A percentile compares a stretch with the other conserved stretches of the same genome.
phyloP scores from a whole-genome alignment of 306 rosid genomes.

The Urtica urens region DNA sequence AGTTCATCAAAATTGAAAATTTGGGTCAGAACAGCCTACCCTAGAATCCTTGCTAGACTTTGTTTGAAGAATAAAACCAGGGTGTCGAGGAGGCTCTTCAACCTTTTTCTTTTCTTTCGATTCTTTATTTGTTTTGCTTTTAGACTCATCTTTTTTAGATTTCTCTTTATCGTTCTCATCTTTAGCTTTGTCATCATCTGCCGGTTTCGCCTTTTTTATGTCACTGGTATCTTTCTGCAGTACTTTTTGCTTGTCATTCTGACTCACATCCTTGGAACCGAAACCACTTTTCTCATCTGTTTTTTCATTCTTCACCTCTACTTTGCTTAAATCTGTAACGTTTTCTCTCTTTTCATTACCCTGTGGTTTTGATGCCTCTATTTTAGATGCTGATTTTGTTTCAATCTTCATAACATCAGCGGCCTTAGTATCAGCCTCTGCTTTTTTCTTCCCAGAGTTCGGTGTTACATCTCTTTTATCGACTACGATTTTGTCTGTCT shows the following conservation, averaged over 20 bases:
- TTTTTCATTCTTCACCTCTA: slow-evolving; percentile 28
- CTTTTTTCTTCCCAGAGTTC: slow-evolving; percentile 24
- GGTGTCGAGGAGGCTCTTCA: slow-evolving; percentile 93
- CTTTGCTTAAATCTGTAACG: slow-evolving; percentile 24
- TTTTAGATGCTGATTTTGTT: slow-evolving; percentile 28
- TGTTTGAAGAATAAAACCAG: slow-evolving; percentile 74
- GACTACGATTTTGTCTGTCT: slow-evolving; percentile 21
- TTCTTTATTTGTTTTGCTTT: slow-evolving; percentile 58
- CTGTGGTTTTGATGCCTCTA: slow-evolving; percentile 33
- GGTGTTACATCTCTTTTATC: slow-evolving; percentile 22
- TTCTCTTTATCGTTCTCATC: slow-evolving; percentile 48
- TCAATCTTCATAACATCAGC: slow-evolving; percentile 26
- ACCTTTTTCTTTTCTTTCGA: slow-evolving; percentile 61
- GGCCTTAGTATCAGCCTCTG: slow-evolving; percentile 25
- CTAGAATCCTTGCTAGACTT: slow-evolving; percentile 59
- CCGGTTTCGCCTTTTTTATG: slow-evolving; percentile 34
- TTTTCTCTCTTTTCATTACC: slow-evolving; percentile 24
- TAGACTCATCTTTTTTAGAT: slow-evolving; percentile 48
- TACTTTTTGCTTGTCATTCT: slow-evolving; percentile 35
- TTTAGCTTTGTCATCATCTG: slow-evolving; percentile 57
- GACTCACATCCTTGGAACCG: slow-evolving; percentile 22
- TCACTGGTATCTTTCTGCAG: slow-evolving; percentile 31
- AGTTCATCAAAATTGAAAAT: no score
- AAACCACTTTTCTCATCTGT: slow-evolving; percentile 29
- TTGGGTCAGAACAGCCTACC: no score